Evolutionary conservation across 108 stramenopile species (phyloP).

Genomic region (Schizochytrium sp.): DNA sequence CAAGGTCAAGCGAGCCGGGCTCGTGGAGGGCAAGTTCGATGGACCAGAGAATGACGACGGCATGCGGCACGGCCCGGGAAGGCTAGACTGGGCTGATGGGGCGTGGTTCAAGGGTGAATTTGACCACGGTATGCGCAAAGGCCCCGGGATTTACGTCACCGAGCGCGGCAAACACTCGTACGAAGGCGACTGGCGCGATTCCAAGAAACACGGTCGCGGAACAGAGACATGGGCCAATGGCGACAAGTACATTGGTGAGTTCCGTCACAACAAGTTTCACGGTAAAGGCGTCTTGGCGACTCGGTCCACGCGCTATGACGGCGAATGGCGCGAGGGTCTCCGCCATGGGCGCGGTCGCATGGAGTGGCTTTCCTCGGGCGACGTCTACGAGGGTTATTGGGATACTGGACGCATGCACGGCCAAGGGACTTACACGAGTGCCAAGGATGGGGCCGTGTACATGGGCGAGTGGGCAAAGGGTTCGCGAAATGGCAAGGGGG

Average conservation of each 20-base stretch:
- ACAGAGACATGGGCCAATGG: not conserved
- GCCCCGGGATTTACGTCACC: not conserved
- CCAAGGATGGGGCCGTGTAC: slow-evolving; percentile 2
- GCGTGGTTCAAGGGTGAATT: not conserved
- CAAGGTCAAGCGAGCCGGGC: not conserved
- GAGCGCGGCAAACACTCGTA: slow-evolving; percentile 9
- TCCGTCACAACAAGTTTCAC: not conserved
- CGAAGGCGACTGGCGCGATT: slow-evolving; percentile 34
- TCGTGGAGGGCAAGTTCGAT: not conserved
- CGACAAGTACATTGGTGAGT: slow-evolving; percentile 10
- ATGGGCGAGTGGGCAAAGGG: slow-evolving; percentile 29
- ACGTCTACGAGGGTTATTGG: not conserved
- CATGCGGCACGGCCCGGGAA: not conserved
- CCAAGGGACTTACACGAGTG: not conserved
- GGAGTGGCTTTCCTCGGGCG: not conserved
- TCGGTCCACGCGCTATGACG: not conserved
- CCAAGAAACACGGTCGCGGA: slow-evolving; percentile 30
- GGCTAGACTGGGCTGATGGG: not conserved
- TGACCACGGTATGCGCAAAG: not conserved
- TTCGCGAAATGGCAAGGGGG: slow-evolving; percentile 34
- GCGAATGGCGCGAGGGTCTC: slow-evolving; percentile 18
- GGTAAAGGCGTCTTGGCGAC: not conserved
- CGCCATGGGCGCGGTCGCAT: slow-evolving; percentile 18
- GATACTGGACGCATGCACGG: slow-evolving; percentile 22
- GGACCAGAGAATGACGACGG: not conserved